phyloP scores from a whole-genome alignment of 2,329 filamentous ascomycete species.

The Paraconiothyrium brasiliense region DNA sequence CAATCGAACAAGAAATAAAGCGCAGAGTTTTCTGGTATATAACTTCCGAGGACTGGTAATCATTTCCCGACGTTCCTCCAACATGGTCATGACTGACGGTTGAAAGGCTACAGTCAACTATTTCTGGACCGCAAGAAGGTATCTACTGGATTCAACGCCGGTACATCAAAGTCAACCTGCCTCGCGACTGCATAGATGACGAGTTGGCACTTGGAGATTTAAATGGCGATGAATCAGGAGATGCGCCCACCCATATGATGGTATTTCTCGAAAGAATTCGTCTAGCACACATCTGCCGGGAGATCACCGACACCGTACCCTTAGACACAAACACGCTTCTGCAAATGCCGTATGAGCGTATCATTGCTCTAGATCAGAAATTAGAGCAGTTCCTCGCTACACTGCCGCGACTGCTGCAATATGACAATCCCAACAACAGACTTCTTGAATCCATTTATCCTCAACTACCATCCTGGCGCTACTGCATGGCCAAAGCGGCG shows the following conservation, averaged over 20 bases:
- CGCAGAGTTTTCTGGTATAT: slow-evolving; percentile 54
- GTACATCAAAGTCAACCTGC: slow-evolving; percentile 50
- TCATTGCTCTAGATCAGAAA: slow-evolving; percentile 46
- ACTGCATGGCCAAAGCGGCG: slow-evolving; percentile 3
- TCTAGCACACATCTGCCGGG: slow-evolving; percentile 45
- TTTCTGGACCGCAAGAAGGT: slow-evolving; percentile 38
- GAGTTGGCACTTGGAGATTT: slow-evolving; percentile 32
- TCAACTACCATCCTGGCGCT: slow-evolving; percentile 12
- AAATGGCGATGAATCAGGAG: slow-evolving; percentile 18
- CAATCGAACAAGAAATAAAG: slow-evolving; percentile 44
- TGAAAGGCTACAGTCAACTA: slow-evolving; percentile 21
- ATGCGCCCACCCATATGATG: slow-evolving; percentile 48
- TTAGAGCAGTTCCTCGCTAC: slow-evolving; percentile 39
- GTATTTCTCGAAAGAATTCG: slow-evolving; percentile 37
- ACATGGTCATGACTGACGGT: not conserved
- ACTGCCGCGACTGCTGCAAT: slow-evolving; percentile 45
- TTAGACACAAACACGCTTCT: slow-evolving; percentile 26
- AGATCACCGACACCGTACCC: slow-evolving; percentile 46
- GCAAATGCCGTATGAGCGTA: slow-evolving; percentile 34
- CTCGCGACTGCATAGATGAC: slow-evolving; percentile 46
- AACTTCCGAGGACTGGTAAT: slow-evolving; percentile 21
- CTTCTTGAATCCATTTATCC: slow-evolving; percentile 17
- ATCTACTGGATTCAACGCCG: slow-evolving; percentile 47
- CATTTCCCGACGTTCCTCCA: not conserved
- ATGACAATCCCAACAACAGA: slow-evolving; percentile 20